Conservation (phyloP, 1,139 yeast genomes). For the Hyphopichia pseudoburtonii region DNA sequence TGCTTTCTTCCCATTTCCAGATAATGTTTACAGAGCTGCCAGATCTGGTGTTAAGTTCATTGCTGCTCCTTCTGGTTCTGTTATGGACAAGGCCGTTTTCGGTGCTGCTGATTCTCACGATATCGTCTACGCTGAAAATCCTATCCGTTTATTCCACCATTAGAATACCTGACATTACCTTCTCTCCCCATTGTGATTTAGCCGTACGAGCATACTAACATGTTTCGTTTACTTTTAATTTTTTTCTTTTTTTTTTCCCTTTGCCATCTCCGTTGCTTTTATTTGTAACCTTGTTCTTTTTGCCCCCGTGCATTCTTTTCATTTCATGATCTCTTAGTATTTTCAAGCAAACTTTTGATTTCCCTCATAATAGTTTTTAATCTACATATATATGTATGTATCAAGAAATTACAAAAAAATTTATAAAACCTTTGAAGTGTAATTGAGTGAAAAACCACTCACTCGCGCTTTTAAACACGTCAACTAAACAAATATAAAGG, state of each 20-base stretch:
- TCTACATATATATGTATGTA: neutral
- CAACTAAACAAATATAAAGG: neutral
- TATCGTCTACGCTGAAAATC: conserved; percentile 89
- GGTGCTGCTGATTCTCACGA: conserved; percentile 90
- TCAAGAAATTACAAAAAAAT: neutral
- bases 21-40: conserved; percentile 95
- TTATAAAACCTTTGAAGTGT: neutral
- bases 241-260: neutral
- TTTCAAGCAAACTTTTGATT: too few species aligned
- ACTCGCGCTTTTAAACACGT: conserved; percentile 2
- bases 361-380: neutral
- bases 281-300: neutral
- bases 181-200: too few species aligned
- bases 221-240: neutral
- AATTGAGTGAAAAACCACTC: neutral
- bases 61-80: conserved; percentile 97
- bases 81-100: conserved; percentile 95
- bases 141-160: conserved; percentile 97
- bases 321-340: neutral
- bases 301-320: neutral
- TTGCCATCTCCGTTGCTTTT: neutral
- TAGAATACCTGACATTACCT: conserved; percentile 27
- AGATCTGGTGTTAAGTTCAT: conserved; percentile 93
- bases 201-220: too few species aligned
- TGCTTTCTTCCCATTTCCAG: conserved; percentile 99